Percentiles rank a stretch among this genome's conserved stretches.
Conservation (phyloP, 169 alveolate species). For the Besnoitia besnoiti region DNA sequence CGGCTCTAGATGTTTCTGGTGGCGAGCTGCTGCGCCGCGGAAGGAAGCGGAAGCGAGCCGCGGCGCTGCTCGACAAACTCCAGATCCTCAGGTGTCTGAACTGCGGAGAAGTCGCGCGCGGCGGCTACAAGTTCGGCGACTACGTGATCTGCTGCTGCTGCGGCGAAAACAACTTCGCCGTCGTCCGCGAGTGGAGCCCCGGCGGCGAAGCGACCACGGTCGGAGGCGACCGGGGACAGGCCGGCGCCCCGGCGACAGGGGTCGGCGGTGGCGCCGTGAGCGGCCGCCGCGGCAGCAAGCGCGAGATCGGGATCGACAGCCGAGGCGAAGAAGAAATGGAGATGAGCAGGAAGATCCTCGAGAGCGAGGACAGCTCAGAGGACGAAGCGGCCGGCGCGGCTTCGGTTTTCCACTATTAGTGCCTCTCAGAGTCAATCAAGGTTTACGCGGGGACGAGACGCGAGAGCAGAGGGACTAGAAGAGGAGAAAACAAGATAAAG, state of each 20-base stretch:
- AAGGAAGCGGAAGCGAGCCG: conserved; percentile 59
- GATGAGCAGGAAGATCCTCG: background rate
- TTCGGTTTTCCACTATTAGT: background rate
- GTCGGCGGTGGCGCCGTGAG: background rate
- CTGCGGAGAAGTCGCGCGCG: conserved; percentile 41
- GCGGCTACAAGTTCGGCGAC: conserved; percentile 63
- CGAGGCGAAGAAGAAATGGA: background rate
- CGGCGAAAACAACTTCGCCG: conserved; percentile 52
- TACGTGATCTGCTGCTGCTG: conserved; percentile 51
- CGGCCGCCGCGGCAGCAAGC: conserved; percentile 8
- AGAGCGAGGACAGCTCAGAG: background rate
- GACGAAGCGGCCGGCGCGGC: background rate
- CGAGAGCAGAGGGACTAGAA: background rate
- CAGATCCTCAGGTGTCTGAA: conserved; percentile 51
- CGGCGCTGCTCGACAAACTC: conserved; percentile 64
- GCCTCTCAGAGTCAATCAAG: too few relatives aligned
- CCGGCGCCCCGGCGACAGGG: background rate
- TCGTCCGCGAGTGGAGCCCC: conserved; percentile 48
- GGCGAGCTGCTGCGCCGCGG: conserved; percentile 13
- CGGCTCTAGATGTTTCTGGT: background rate
- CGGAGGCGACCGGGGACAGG: background rate
- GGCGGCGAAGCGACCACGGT: background rate
- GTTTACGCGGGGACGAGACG: background rate
- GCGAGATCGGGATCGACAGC: background rate
- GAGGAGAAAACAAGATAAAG: background rate